Evolutionary conservation across 192 early-diverging fungal genomes (phyloP), one percentile per base, ranked within the genome.

Genomic region (Coemansia sp.): DNA sequence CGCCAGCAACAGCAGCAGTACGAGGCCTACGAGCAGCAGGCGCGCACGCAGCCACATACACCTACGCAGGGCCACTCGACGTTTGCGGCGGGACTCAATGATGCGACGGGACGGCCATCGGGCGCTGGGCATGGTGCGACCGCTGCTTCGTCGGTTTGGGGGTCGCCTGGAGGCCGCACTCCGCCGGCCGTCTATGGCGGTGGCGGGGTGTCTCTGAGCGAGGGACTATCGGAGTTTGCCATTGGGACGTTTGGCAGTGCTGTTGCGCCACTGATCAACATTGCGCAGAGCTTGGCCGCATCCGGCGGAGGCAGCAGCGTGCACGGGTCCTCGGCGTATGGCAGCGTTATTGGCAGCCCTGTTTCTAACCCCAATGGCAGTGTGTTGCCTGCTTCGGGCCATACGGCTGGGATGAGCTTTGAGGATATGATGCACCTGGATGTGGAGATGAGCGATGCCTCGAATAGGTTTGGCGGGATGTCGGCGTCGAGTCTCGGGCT

Each of bases 191-290:
- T 56, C 48, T 56, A 59, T 39, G 39, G 55, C 37, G 50, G 33
- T 16, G 33, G 38, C 5, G 62, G 53, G 24, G 16, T 71, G 51
- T n/a, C 69, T 40, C 65, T 79, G 42, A 76, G 79, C 64, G 79
- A 76, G 62, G 73, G 79, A 1, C 53, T 82, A 62, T 75, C 79
- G 1, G 79, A 82, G 66, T 82, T 82, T 73, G 79, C 72, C 6
- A 66, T 82, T 39, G 79, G 73, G 35, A 62, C 62, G 28, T 37
- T 73, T 34, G 73, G 73, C 73, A 76, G 79, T 67, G 48, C 67
- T 10, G 71, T 82, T 60, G 67, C 79, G 38, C 70, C 79, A 37
- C 73, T 82, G 40, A 82, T 82, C 40, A 56, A 64, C 35, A 62
- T 72, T 24, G 73, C 77, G 40, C 68, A 71, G 62, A 50, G 62